Percentiles rank a stretch among this genome's conserved stretches.
These are phyloP conservation scores for Aureobasidium uvarum DNA, from an alignment of 2,329 filamentous ascomycete genomes.

Conservation along the genomic window DNA sequence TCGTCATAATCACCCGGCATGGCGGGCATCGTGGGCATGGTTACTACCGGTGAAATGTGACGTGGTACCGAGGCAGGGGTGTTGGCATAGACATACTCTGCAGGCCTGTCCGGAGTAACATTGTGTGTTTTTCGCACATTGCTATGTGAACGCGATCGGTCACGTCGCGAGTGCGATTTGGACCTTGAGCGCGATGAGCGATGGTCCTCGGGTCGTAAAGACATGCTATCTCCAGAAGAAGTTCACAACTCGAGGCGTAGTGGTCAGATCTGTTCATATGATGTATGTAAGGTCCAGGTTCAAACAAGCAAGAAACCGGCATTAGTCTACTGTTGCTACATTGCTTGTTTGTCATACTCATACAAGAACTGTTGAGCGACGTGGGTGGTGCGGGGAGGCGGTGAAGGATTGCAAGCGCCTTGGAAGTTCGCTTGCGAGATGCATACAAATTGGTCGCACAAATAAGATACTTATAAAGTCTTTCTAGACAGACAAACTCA, in stretches of 20 bases:
- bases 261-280: neutral
- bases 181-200: conserved; percentile 44
- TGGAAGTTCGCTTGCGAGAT: conserved; percentile 22
- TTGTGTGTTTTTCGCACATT: conserved; percentile 35
- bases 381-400: conserved; percentile 18
- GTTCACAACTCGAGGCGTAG: neutral
- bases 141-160: conserved; percentile 42
- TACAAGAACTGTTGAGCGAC: conserved; percentile 13
- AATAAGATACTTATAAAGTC: no score
- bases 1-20: conserved; percentile 42
- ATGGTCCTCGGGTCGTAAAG: conserved; percentile 43
- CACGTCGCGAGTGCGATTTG: conserved; percentile 42
- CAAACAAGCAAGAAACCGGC: neutral
- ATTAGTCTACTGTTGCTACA: neutral
- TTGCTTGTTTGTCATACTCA: conserved; percentile 2
- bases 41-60: conserved; percentile 22
- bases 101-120: conserved; percentile 6
- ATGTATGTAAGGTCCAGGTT: neutral
- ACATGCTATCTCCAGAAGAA: conserved; percentile 35
- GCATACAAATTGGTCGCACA: neutral
- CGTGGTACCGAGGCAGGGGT: conserved; percentile 32
- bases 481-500: no score
- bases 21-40: conserved; percentile 30
- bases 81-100: conserved; percentile 30
- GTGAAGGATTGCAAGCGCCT: conserved; percentile 25